These are phyloP conservation scores for Hygrophoropsis aurantiaca DNA, from an alignment of 768 basidiomycete genomes.

Conservation along the genomic window DNA sequence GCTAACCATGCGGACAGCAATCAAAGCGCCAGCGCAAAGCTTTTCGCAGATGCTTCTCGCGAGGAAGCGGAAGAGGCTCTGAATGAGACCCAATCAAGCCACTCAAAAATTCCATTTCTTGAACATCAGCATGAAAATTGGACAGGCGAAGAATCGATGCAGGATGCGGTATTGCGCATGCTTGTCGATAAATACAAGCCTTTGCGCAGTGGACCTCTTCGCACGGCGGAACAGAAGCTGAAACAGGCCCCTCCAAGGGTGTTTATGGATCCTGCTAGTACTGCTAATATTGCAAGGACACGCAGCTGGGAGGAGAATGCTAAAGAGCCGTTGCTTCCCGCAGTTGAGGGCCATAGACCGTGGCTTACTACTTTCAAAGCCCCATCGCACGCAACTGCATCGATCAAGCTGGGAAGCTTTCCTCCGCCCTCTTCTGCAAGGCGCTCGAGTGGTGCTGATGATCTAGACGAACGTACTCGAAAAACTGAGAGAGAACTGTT, in stretches of 20 bases:
- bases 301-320: slow-evolving; percentile 21
- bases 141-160: slow-evolving; percentile 72
- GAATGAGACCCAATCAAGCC: slow-evolving; percentile 8
- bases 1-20: slow-evolving; percentile 10
- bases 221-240: slow-evolving; percentile 66
- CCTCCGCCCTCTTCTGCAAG: slow-evolving; percentile 22
- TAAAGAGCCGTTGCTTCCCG: slow-evolving; percentile 52
- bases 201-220: slow-evolving; percentile 57
- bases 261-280: slow-evolving; percentile 9
- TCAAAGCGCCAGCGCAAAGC: slow-evolving; percentile 51
- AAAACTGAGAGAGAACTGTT: slow-evolving; percentile 48
- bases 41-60: slow-evolving; percentile 61
- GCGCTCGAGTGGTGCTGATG: slow-evolving; percentile 12
- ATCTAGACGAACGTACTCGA: slow-evolving; percentile 37
- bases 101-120: slow-evolving; percentile 24
- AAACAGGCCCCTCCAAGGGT: slow-evolving; percentile 48
- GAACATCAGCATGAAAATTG: slow-evolving; percentile 63
- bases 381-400: slow-evolving; percentile 53
- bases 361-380: slow-evolving; percentile 70
- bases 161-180: slow-evolving; percentile 79
- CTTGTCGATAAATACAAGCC: slow-evolving; percentile 87
- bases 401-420: slow-evolving; percentile 53
- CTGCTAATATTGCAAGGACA: slow-evolving; percentile 4
- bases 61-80: slow-evolving; percentile 46
- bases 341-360: slow-evolving; percentile 56